Base-by-base conservation (phyloP, 148 eudicot species). In the Dianthus caryophyllus region DNA sequence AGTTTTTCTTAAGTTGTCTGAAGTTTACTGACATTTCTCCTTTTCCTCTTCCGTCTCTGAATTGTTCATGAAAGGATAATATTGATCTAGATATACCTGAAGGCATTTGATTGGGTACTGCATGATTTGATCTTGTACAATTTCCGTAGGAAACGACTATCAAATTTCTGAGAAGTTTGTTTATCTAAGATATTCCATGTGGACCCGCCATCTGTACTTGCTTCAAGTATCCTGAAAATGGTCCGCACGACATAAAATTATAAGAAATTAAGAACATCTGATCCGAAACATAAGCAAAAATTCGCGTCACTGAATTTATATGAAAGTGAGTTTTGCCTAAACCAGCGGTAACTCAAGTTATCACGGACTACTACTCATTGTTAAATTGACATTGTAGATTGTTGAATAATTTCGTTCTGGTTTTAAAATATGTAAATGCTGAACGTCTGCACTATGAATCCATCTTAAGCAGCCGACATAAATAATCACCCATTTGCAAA, bases 181-280 rank as follows among this genome's bases (percentile, higher is more conserved):
- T 78, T 44, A 72, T 94, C 98, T 63, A 94, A 53, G 44, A 77
- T 64, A 39, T 39, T 80, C 98, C 98, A 94, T 61, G 69, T 90
- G 43, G 90, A 84, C 61, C 96, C 97, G 31, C 82, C 92, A 72
- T 94, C 92, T 29, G 74, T 71, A 73, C 97, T 94, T 72, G 87
- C 98, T 83, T 94, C 98, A 54, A 94, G 51, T n/a, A 90, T 70
- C 98, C 98, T 94, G 82, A 29, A 31, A 73, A 73, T 15, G 38
- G 10, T 55, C 54, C 24, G 30, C 11, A 29, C 47, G 27, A 17
- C 27, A 33, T 16, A 11, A 30, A 1, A 39, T n/a, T 1, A 17
- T 57, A 15, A 17, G 14, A 64, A 48, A 20, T 36, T 11, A 1
- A 67, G 30, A 38, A 50, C 27, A 21, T 43, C 56, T 55, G 24